phyloP scores from a whole-genome alignment of 208 protist genomes.

The Leishmania aethiopica region DNA sequence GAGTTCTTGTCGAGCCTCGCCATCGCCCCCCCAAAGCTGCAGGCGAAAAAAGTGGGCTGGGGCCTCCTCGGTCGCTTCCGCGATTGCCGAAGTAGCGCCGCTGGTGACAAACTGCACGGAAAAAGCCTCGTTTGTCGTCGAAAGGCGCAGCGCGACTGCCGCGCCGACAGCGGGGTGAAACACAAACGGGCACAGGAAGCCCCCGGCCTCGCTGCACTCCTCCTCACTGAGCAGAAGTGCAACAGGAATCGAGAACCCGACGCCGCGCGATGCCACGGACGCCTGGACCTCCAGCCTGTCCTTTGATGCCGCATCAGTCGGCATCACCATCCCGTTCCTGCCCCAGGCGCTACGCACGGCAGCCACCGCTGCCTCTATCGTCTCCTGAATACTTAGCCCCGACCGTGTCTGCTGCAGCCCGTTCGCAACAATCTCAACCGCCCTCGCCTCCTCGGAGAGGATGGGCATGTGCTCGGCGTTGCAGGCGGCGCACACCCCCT shows the following conservation, averaged over 20 bases:
- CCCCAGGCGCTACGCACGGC: slow-evolving; percentile 23
- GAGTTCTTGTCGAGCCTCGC: slow-evolving; percentile 12
- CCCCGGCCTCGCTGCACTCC: slow-evolving; percentile 27
- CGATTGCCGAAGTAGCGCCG: slow-evolving; percentile 13
- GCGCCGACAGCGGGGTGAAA: slow-evolving; percentile 45
- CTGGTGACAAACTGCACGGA: slow-evolving; percentile 51
- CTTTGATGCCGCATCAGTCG: slow-evolving; percentile 10
- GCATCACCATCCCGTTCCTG: slow-evolving; percentile 7
- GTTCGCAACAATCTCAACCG: slow-evolving; percentile 39
- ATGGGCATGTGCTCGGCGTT: slow-evolving; percentile 33
- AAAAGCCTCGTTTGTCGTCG: slow-evolving; percentile 19
- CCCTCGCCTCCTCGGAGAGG: slow-evolving; percentile 39
- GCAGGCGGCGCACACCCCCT: slow-evolving; percentile 22
- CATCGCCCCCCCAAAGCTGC: slow-evolving; percentile 23
- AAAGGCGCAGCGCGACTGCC: slow-evolving; percentile 47
- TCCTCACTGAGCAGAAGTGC: slow-evolving; percentile 42
- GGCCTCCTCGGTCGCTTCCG: neutral
- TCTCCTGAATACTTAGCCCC: slow-evolving; percentile 5
- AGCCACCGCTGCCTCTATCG: slow-evolving; percentile 20
- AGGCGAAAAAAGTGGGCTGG: slow-evolving; percentile 20
- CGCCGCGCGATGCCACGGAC: slow-evolving; percentile 3
- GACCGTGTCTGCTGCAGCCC: slow-evolving; percentile 9
- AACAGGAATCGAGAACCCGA: slow-evolving; percentile 36
- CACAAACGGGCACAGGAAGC: slow-evolving; percentile 61
- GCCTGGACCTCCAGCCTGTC: slow-evolving; percentile 10